A percentile compares a stretch with the other conserved stretches of the same genome.
phyloP scores from a whole-genome alignment of 179 eudicot species.

The Silene noctiflora region DNA sequence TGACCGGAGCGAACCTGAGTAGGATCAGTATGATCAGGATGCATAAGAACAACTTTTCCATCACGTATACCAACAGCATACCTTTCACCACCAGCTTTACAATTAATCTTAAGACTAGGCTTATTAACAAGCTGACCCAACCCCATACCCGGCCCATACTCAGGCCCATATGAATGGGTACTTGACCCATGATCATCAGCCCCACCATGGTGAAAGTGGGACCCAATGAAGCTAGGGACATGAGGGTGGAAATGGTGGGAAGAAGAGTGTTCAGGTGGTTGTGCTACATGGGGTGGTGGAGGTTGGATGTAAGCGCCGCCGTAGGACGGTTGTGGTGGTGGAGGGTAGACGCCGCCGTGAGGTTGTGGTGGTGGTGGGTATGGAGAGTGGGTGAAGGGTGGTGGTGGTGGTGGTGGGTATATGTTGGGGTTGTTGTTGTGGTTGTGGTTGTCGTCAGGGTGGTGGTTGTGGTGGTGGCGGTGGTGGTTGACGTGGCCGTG shows the following conservation, averaged over 20 bases:
- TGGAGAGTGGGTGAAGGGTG: not conserved
- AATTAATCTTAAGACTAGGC: constrained; percentile 50
- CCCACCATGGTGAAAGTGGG: constrained; percentile 30
- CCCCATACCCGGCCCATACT: constrained; percentile 10
- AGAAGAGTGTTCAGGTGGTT: constrained; percentile 10
- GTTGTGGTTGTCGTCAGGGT: constrained; percentile 9
- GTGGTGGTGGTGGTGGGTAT: constrained; percentile 21
- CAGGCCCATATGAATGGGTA: not conserved
- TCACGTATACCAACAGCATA: constrained; percentile 60
- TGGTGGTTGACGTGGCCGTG: constrained; percentile 24
- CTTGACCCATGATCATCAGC: not conserved
- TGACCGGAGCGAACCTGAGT: constrained; percentile 33
- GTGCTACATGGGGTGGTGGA: not conserved
- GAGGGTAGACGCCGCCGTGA: constrained; percentile 4
- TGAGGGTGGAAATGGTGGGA: constrained; percentile 37
- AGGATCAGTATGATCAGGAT: constrained; percentile 54
- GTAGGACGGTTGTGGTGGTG: not conserved
- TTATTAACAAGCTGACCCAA: constrained; percentile 29
- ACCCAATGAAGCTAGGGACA: constrained; percentile 33
- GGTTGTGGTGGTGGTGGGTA: constrained; percentile 14
- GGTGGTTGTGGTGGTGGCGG: constrained; percentile 27
- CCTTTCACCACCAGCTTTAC: constrained; percentile 47
- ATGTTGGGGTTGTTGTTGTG: constrained; percentile 9
- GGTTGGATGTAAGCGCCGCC: constrained; percentile 13
- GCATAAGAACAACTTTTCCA: constrained; percentile 57